Evolutionary conservation across 73 alveolate genomes (phyloP).

Genomic region (Paramecium primaurelia): DNA sequence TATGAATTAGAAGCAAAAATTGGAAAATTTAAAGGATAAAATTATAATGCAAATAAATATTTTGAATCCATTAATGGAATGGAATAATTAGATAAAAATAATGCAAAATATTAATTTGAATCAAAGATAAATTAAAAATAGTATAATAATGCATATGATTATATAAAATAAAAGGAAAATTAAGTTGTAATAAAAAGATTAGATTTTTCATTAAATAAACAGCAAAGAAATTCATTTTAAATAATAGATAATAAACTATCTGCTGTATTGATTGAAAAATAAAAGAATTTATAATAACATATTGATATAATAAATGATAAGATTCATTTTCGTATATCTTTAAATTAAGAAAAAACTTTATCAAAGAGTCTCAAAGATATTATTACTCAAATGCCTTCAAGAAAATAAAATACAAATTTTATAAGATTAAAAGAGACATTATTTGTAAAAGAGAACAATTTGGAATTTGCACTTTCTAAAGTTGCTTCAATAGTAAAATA

Average conservation of each 20-base stretch:
- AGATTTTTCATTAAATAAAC: background rate
- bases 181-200: background rate
- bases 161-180: background rate
- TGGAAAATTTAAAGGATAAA: background rate
- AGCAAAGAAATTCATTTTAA: background rate
- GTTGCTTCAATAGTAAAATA: background rate
- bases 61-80: background rate
- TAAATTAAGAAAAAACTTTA: slow-evolving; percentile 3
- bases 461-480: slow-evolving; percentile 11
- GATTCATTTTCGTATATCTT: background rate
- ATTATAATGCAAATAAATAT: background rate
- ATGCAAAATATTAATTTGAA: background rate
- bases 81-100: background rate
- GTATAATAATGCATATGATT: background rate
- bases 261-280: background rate
- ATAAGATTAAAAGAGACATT: background rate
- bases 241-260: background rate
- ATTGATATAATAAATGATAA: background rate
- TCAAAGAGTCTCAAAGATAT: slow-evolving; percentile 2
- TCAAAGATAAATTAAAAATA: background rate
- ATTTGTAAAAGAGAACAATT: background rate
- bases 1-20: slow-evolving; percentile 31
- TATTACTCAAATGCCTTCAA: background rate
- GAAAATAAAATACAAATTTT: background rate
- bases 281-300: background rate